phyloP scores from a whole-genome alignment of 2,329 filamentous ascomycete species.

The Pestalotiopsis sp. region DNA sequence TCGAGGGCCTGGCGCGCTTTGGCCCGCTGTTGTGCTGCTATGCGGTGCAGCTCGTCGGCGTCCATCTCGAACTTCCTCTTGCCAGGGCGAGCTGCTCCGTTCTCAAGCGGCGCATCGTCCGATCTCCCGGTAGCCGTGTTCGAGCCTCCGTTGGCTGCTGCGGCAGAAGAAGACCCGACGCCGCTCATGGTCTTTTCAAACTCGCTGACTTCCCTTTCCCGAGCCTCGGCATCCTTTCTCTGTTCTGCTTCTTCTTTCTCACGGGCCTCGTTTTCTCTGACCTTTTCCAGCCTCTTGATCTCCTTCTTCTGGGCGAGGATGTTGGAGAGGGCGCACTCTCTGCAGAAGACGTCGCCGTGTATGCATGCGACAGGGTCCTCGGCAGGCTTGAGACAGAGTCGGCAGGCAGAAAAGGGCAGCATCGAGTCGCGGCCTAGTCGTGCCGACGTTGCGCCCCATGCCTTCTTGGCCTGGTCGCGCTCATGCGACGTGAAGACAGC shows the following conservation, averaged over 20 bases:
- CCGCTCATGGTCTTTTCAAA: conserved; percentile 88
- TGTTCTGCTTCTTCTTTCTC: conserved; percentile 64
- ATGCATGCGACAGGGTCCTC: conserved; percentile 82
- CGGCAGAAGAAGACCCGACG: conserved; percentile 40
- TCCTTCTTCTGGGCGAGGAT: conserved; percentile 91
- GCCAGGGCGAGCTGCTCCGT: conserved; percentile 42
- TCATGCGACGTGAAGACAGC: conserved; percentile 95
- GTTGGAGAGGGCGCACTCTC: conserved; percentile 89
- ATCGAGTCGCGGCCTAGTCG: conserved; percentile 89
- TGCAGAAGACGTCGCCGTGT: conserved; percentile 89
- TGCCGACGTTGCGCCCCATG: conserved; percentile 83
- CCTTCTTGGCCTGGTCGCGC: conserved; percentile 76
- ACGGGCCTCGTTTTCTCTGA: conserved; percentile 60
- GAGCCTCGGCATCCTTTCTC: conserved; percentile 69
- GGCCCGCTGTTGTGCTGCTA: conserved; percentile 69
- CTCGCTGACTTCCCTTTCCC: conserved; percentile 71
- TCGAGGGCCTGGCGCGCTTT: conserved; percentile 73
- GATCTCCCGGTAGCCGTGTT: conserved; percentile 34
- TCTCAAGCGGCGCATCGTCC: conserved; percentile 18
- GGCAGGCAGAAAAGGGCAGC: conserved; percentile 86
- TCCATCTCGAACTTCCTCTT: conserved; percentile 83
- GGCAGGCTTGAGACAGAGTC: conserved; percentile 81
- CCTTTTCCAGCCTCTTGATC: conserved; percentile 77
- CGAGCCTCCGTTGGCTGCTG: conserved; percentile 29
- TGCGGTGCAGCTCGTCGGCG: conserved; percentile 72